Base-by-base conservation (phyloP, 2,329 filamentous ascomycete species). In the Diaporthe citri region DNA sequence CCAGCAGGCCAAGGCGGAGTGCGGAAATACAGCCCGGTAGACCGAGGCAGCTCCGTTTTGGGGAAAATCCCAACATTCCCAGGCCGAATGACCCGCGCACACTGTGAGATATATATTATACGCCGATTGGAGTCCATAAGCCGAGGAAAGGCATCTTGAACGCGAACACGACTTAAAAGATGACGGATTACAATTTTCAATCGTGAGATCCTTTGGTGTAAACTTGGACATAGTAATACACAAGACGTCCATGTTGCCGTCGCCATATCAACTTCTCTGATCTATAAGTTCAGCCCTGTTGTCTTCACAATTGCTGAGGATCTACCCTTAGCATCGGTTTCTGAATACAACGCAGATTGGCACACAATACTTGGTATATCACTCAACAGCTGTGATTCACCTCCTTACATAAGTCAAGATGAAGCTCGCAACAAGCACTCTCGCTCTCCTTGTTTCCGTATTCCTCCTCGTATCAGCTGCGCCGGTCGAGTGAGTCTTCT, bases 1-100 rank as follows among this genome's bases (percentile, higher is more conserved):
- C 25, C 60, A 64, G 60, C 41, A 17, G 17, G 25, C 25, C 25
- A 64, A 31, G 41, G 22, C 60, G 25, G 60, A 34, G 17, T 34
- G 60, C 41, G 60, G 41, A 48, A 22, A 64, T n/a, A 34, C 25
- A 46, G 25, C 60, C 41, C 60, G 39, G 39, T 8, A 22, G 25
- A 31, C 41, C 60, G 17, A 31, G 13, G 25, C 17, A 31, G 17
- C 41, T 64, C 60, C 41, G 17, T 31, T 64, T 48, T 31, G 3
- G 60, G 41, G 7, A 48, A 31, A 34, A 48, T 46, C 60, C 31
- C 41, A 64, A 64, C 41, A 64, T 31, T 64, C n/a, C 41, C 60
- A 64, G 25, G 39, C 60, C 60, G 60, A 64, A 46, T 31, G 28
- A 12, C 60, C 60, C 41, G 60, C 60, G 25, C 41, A 46, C 41